Percentiles rank a stretch among this genome's conserved stretches.
Conservation (phyloP, 176 grass and related monocot species). For the Oropetium thomaeum region DNA sequence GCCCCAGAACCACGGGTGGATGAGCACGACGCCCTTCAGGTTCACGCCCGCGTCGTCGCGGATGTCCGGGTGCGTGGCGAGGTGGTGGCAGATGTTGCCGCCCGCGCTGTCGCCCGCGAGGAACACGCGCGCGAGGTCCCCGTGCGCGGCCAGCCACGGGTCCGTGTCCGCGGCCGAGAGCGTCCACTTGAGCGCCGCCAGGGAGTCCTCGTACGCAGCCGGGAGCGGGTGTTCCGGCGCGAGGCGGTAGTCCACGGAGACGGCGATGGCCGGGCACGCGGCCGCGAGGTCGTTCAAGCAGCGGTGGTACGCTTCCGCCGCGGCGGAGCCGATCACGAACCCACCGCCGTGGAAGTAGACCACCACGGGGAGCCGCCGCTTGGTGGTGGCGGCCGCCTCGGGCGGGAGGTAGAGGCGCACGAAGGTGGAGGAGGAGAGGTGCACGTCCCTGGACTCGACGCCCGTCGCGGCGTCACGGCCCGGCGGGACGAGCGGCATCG, state of each 20-base stretch:
- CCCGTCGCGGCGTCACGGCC: slow-evolving; percentile 38
- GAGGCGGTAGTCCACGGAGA: slow-evolving; percentile 51
- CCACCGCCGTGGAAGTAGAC: slow-evolving; percentile 59
- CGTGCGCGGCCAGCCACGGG: slow-evolving; percentile 45
- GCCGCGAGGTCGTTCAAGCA: slow-evolving; percentile 45
- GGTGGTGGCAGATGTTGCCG: slow-evolving; percentile 65
- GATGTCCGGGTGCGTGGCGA: slow-evolving; percentile 28
- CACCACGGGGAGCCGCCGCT: slow-evolving; percentile 28
- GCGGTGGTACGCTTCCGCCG: slow-evolving; percentile 28
- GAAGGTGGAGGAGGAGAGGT: slow-evolving; percentile 26
- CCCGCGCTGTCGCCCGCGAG: slow-evolving; percentile 80
- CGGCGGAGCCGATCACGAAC: slow-evolving; percentile 47
- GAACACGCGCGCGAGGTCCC: slow-evolving; percentile 35
- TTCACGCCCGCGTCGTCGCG: too few relatives aligned
- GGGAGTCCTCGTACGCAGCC: slow-evolving; percentile 48
- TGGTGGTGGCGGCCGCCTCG: too few relatives aligned
- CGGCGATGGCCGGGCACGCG: slow-evolving; percentile 9
- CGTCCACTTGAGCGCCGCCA: slow-evolving; percentile 31
- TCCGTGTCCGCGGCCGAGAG: slow-evolving; percentile 32
- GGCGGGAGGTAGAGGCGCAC: slow-evolving; percentile 57
- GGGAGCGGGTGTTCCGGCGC: slow-evolving; percentile 43
- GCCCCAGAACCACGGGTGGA: slow-evolving; percentile 58
- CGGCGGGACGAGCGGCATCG: slow-evolving; percentile 1
- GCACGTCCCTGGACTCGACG: slow-evolving; percentile 55
- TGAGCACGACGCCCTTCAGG: slow-evolving; percentile 32